These are phyloP conservation scores for Solanum infundibuliforme DNA, from an alignment of 257 asterid genomes.

Conservation along the genomic window DNA sequence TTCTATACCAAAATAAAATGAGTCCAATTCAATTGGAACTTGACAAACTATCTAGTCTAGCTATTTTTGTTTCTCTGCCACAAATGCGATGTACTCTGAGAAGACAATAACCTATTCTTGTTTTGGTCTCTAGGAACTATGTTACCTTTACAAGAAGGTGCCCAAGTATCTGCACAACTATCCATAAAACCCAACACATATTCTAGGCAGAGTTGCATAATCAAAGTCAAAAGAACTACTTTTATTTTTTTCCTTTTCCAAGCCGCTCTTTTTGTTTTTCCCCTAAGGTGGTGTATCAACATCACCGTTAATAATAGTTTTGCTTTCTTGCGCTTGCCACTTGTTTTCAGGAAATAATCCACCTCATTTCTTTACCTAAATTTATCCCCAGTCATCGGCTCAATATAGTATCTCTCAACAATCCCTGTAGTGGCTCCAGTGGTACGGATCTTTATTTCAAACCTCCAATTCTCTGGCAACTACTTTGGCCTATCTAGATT, in stretches of 20 bases:
- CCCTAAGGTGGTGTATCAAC: not conserved
- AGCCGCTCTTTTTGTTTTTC: too few relatives aligned
- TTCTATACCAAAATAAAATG: not conserved
- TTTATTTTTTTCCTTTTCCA: too few relatives aligned
- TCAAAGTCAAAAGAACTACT: too few relatives aligned
- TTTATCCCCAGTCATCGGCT: not conserved
- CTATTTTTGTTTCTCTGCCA: not conserved
- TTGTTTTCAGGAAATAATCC: not conserved
- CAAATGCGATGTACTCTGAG: not conserved
- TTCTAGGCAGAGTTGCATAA: too few relatives aligned
- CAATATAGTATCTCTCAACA: not conserved
- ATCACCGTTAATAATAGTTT: too few relatives aligned
- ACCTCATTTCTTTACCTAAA: not conserved
- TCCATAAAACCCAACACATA: too few relatives aligned
- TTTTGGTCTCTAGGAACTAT: too few relatives aligned
- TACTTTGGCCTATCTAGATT: not conserved
- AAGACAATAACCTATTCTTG: not conserved
- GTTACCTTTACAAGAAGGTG: too few relatives aligned
- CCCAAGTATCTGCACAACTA: too few relatives aligned
- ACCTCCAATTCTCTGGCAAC: not conserved
- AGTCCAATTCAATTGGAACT: not conserved
- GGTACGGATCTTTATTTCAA: not conserved
- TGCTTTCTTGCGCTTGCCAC: not conserved
- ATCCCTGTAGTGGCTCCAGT: not conserved
- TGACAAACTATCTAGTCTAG: not conserved